Evolutionary conservation across 2,329 filamentous ascomycete species (phyloP).

Genomic region (Colletotrichum zoysiae): DNA sequence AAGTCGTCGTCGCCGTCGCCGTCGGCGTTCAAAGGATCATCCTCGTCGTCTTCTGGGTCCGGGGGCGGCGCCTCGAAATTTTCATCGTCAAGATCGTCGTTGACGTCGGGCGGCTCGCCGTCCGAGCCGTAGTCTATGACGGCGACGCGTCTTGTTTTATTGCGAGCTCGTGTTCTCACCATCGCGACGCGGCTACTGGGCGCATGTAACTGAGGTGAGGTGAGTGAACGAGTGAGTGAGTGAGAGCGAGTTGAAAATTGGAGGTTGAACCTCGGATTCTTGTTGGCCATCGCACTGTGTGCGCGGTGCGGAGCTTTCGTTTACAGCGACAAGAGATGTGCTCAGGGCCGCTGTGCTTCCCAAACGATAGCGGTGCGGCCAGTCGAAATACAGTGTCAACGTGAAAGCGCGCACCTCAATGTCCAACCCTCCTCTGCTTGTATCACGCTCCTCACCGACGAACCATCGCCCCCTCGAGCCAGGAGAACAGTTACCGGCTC

Average conservation of each 20-base stretch:
- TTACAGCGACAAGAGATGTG: not conserved
- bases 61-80: constrained; percentile 41
- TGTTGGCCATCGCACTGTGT: not conserved
- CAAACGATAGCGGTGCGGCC: too few relatives aligned
- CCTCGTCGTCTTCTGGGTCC: constrained; percentile 47
- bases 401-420: not conserved
- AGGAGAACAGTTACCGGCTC: not conserved
- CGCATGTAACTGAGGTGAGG: not conserved
- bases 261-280: not conserved
- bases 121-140: constrained; percentile 37
- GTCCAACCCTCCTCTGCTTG: not conserved
- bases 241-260: constrained; percentile 12
- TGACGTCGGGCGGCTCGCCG: constrained; percentile 28
- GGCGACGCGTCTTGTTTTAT: constrained; percentile 29
- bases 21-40: constrained; percentile 47
- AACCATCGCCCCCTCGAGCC: not conserved
- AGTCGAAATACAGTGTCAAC: not conserved
- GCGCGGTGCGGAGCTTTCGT: not conserved
- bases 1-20: constrained; percentile 49
- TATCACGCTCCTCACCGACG: not conserved
- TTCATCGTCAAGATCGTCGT: constrained; percentile 44
- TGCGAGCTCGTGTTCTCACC: constrained; percentile 34
- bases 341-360: not conserved
- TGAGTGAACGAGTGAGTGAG: not conserved
- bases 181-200: not conserved